Evolutionary conservation across 2,329 filamentous ascomycete species (phyloP).

Genomic region (Ophiosphaerella korrae): DNA sequence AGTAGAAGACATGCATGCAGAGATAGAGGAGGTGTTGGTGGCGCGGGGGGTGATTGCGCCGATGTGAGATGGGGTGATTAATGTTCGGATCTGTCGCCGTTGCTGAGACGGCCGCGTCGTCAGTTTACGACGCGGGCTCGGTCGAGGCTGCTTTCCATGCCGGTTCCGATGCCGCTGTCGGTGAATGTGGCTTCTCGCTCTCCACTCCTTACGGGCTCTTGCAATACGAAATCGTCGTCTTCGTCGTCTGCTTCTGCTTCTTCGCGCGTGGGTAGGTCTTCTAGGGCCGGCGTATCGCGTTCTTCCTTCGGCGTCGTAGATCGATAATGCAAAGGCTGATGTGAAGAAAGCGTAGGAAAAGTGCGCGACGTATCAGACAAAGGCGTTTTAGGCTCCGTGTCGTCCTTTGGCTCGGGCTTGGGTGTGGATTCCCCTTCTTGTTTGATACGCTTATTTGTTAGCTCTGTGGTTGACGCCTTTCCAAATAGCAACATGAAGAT

Average conservation of each 20-base stretch:
- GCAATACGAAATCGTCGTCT: conserved; percentile 51
- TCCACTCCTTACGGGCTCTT: conserved; percentile 24
- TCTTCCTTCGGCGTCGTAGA: conserved; percentile 12
- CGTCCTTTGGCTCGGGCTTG: conserved; percentile 14
- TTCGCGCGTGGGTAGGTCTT: conserved; percentile 13
- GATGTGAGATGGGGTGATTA: neutral
- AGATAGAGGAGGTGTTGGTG: neutral
- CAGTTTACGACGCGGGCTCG: conserved; percentile 19
- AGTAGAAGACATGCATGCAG: neutral
- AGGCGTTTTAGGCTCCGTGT: conserved; percentile 24
- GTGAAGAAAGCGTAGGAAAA: conserved; percentile 55
- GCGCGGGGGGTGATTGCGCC: neutral
- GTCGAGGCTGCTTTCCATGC: conserved; percentile 46
- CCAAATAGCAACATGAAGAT: conserved; percentile 54
- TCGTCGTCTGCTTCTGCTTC: conserved; percentile 52
- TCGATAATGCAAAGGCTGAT: conserved; percentile 49
- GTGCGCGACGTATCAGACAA: conserved; percentile 55
- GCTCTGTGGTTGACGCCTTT: neutral
- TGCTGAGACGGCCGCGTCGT: conserved; percentile 13
- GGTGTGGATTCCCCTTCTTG: conserved; percentile 16
- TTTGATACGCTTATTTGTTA: conserved; percentile 7
- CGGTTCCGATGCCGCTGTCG: conserved; percentile 57
- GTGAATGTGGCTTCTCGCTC: conserved; percentile 22
- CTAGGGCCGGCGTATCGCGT: neutral
- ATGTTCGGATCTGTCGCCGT: neutral